A percentile compares a stretch with the other conserved stretches of the same genome.
Evolutionary conservation across 805 yeast species (phyloP).

Genomic region (Lipomyces mesembrius): DNA sequence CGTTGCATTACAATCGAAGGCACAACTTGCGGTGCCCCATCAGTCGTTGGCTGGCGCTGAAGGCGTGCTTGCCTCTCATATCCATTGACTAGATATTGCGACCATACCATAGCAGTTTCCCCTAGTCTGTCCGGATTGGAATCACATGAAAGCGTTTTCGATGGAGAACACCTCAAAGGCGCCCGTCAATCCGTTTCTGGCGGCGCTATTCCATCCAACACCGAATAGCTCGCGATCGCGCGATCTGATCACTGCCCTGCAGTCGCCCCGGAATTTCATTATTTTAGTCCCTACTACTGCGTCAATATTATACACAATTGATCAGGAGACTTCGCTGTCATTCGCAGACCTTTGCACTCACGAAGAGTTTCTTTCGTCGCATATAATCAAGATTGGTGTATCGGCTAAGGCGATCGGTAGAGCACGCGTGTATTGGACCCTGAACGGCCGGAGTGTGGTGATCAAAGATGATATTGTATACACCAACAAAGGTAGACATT

Average conservation of each 20-base stretch:
- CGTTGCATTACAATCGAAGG: background rate
- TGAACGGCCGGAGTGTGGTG: conserved; percentile 60
- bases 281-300: conserved; percentile 65
- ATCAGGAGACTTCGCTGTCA: conserved; percentile 44
- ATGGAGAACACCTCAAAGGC: conserved; percentile 18
- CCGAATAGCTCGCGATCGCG: conserved; percentile 30
- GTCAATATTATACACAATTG: conserved; percentile 51
- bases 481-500: conserved; percentile 58
- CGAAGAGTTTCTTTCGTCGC: conserved; percentile 65
- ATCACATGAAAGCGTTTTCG: background rate
- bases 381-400: conserved; percentile 53
- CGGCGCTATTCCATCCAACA: conserved; percentile 34
- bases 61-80: background rate
- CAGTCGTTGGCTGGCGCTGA: background rate
- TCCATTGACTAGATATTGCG: background rate
- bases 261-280: conserved; percentile 55
- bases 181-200: conserved; percentile 37
- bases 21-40: background rate
- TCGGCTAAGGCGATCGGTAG: conserved; percentile 39
- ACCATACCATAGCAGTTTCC: background rate
- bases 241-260: conserved; percentile 31
- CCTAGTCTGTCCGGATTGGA: background rate
- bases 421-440: conserved; percentile 56
- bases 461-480: conserved; percentile 60
- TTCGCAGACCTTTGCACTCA: conserved; percentile 60